phyloP scores from a whole-genome alignment of 2,329 filamentous ascomycete species.

The Scytalidium sp. region DNA sequence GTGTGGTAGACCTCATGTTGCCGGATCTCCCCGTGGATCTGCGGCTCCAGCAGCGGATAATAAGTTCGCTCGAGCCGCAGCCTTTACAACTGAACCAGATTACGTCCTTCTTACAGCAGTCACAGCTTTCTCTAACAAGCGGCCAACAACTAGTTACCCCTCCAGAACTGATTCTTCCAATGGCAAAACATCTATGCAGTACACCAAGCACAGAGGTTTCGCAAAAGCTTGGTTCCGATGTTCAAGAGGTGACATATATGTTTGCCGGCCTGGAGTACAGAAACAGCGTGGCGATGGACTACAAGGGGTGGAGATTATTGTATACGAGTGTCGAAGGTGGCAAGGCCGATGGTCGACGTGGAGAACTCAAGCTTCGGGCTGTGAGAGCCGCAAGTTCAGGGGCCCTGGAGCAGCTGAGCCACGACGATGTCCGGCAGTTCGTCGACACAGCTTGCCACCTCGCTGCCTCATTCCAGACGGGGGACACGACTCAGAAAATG shows the following conservation, averaged over 20 bases:
- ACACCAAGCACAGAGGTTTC: conserved; percentile 8
- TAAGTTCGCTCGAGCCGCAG: conserved; percentile 11
- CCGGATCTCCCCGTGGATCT: conserved; percentile 27
- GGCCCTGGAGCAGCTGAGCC: not conserved
- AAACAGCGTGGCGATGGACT: conserved; percentile 17
- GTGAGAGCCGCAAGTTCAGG: conserved; percentile 2
- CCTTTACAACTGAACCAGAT: conserved; percentile 7
- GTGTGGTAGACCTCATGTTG: conserved; percentile 25
- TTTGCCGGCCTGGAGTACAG: conserved; percentile 26
- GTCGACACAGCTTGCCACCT: conserved; percentile 2
- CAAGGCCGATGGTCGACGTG: conserved; percentile 23
- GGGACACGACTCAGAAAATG: not conserved
- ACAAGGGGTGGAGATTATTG: conserved; percentile 18
- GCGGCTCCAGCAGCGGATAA: conserved; percentile 24
- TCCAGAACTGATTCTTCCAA: conserved; percentile 21
- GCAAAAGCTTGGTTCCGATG: not conserved
- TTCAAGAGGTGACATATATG: conserved; percentile 26
- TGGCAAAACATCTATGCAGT: conserved; percentile 20
- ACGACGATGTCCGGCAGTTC: conserved; percentile 4
- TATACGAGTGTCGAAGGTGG: conserved; percentile 27
- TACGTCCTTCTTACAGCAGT: conserved; percentile 16
- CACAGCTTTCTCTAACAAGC: conserved; percentile 13
- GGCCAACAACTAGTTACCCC: conserved; percentile 17
- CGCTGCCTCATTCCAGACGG: not conserved
- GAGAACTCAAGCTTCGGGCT: conserved; percentile 21